phyloP scores from a whole-genome alignment of 352 stramenopile species.

The Pythium dissotocum region DNA sequence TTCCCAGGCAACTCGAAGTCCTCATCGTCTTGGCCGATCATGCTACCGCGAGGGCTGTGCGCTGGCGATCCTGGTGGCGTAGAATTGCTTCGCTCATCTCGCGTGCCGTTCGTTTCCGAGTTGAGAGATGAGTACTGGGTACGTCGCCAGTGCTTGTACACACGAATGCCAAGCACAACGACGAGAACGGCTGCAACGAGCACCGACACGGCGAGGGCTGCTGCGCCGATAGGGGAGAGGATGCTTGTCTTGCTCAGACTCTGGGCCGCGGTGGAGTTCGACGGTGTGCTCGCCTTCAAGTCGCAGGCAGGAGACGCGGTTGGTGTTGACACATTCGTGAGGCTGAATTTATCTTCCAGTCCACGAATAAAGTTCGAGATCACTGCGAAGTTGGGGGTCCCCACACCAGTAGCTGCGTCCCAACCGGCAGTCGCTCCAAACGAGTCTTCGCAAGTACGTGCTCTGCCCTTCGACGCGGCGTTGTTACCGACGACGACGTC shows the following conservation, averaged over 20 bases:
- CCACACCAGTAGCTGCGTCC: constrained; percentile 87
- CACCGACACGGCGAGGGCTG: constrained; percentile 4
- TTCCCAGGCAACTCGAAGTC: constrained; percentile 13
- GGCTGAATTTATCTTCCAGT: constrained; percentile 57
- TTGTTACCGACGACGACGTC: constrained; percentile 89
- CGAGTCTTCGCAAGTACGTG: constrained; percentile 61
- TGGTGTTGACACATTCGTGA: constrained; percentile 21
- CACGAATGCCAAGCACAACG: constrained; percentile 13
- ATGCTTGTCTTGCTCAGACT: background rate
- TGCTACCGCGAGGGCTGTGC: constrained; percentile 19
- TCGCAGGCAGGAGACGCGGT: background rate
- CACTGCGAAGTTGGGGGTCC: constrained; percentile 80
- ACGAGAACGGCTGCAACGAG: constrained; percentile 14
- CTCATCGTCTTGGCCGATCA: constrained; percentile 12
- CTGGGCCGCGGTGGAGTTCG: background rate
- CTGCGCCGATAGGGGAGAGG: background rate
- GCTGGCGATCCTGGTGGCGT: constrained; percentile 21
- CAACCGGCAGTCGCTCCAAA: constrained; percentile 85
- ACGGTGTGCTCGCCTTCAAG: background rate
- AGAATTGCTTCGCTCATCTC: constrained; percentile 21
- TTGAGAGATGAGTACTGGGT: constrained; percentile 27
- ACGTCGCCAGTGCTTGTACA: constrained; percentile 12
- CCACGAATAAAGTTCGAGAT: constrained; percentile 56
- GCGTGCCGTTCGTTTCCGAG: background rate
- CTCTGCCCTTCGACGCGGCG: constrained; percentile 45